Evolutionary conservation across 225 moss, liverwort and hornwort genomes (phyloP), one percentile per base, ranked within the genome.

Genomic region (Pseudisothecium myosuroides): DNA sequence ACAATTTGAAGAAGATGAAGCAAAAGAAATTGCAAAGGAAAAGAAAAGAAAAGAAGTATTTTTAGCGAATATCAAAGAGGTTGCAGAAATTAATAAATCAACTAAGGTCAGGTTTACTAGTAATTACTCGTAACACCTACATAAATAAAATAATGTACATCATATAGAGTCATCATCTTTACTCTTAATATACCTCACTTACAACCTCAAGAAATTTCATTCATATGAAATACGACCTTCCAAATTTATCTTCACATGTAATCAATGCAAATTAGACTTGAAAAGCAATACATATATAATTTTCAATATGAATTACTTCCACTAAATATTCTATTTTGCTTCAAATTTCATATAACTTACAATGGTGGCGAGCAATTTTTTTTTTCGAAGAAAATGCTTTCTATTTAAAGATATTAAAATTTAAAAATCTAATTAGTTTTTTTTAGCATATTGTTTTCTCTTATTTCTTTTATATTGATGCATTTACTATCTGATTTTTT

Each of bases 1-100:
- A 52, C 69, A 88, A 71, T 67, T 83, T 55, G 84, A 81, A 63
- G 91, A 91, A 59, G 90, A 90, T 21, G 90, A 91, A 31, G 68
- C 68, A n/a, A 88, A 69, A 59, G 88, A 91, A 76, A 72, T 55
- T 32, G 77, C 86, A 5, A 81, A 84, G 17, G 34, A 76, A 10
- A 81, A 91, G 23, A 81, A 6, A 54, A 91, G 14, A 47, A 90
- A 72, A 77, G 84, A 90, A 22, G 73, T 59, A 16, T 7, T n/a
- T 6, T 9, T 84, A 50, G 80, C 80, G 12, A 29, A 54, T 45
- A 49, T 63, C 4, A 91, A 88, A 89, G 93, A 93, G 14, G 77
- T 87, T 50, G 72, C 41, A 11, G 64, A 80, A 29, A 50, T 72
- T 5, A 93, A 93, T 66, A 90, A 81, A 62, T 78, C 87, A 39